Base-by-base conservation (phyloP, 2,329 filamentous ascomycete genomes). In the Exserohilum rostratum region DNA sequence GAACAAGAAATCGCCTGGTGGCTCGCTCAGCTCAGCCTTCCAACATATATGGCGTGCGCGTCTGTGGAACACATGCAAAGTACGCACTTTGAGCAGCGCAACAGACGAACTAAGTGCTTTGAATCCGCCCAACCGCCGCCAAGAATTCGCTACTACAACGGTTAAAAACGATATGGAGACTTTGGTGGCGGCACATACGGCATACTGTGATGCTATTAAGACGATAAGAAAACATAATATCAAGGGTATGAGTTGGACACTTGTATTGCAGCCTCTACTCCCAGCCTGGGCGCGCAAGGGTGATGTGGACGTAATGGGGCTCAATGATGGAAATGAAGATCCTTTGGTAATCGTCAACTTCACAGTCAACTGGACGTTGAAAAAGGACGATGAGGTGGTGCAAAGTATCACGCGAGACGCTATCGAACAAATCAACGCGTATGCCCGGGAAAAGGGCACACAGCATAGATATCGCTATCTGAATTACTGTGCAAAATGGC, bases 401-500 rank as follows among this genome's bases (percentile, higher is more conserved):
- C 57, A 71, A 30, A 42, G 18, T 6, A 65, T 63, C 15, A 72
- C 65, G 5, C 57, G 65, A 7, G 34, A 57, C 3, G 53, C 66
- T 3, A 63, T 76, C 11, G 69, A 73, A 40, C 54, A 70, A 42
- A 75, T 77, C 37, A 71, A 77, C 22, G 37, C 20, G 0, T 58
- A 66, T 58, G 74, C 75, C 5, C 25, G 33, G 9, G 37, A 31
- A 10, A 46, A 55, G 25, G 53, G 46, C 2, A 70, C 57, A 2
- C 35, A 29, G 5, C 60, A 70, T 55, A 58, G 50, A 2, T 69
- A 66, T 44, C 53, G 58, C 9, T 73, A 75, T 33, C 35, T 73
- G 22, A 77, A 75, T 40, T 77, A 78, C 47, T 75, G 73, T 6
- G 71, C 61, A 5, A 59, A 55, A 12, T 76, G 72, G 69, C 76